phyloP scores from a whole-genome alignment of 208 protist species.

The Acanthamoeba culbertsoni region DNA sequence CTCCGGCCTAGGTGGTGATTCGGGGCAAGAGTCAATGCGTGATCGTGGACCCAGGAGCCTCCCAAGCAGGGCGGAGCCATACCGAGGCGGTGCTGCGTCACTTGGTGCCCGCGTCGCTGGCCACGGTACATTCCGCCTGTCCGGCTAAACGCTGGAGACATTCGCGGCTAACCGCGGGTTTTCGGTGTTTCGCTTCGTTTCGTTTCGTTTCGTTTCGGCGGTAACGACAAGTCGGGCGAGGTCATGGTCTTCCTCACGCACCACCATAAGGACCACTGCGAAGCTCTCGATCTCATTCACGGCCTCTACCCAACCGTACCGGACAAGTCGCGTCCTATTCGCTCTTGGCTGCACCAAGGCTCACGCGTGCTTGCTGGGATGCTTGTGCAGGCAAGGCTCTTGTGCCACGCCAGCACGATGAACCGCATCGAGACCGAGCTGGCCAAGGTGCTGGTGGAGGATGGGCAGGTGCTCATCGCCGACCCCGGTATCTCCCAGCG shows the following conservation, averaged over 20 bases:
- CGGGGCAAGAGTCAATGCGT: neutral
- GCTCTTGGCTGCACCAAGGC: neutral
- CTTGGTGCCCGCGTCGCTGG: neutral
- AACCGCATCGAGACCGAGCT: neutral
- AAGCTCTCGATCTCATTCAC: conserved; percentile 3
- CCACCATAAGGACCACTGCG: conserved; percentile 44
- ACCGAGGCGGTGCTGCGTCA: neutral
- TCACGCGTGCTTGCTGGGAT: neutral
- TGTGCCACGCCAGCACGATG: neutral
- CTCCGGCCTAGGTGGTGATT: neutral
- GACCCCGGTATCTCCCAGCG: no score
- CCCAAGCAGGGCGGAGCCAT: neutral
- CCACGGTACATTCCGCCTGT: neutral
- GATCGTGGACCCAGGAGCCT: conserved; percentile 19
- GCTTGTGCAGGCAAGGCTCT: neutral
- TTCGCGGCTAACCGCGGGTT: no score
- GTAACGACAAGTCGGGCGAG: neutral
- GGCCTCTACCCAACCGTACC: neutral
- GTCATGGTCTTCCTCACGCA: conserved; percentile 32
- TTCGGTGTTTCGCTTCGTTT: no score
- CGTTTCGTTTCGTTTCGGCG: neutral
- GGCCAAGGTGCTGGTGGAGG: neutral
- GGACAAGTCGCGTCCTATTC: neutral
- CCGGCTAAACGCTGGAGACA: neutral
- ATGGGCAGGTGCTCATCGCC: neutral